A percentile compares a stretch with the other conserved stretches of the same genome.
Conservation (phyloP, 2,329 filamentous ascomycete genomes). For the Chaetomium sp. region DNA sequence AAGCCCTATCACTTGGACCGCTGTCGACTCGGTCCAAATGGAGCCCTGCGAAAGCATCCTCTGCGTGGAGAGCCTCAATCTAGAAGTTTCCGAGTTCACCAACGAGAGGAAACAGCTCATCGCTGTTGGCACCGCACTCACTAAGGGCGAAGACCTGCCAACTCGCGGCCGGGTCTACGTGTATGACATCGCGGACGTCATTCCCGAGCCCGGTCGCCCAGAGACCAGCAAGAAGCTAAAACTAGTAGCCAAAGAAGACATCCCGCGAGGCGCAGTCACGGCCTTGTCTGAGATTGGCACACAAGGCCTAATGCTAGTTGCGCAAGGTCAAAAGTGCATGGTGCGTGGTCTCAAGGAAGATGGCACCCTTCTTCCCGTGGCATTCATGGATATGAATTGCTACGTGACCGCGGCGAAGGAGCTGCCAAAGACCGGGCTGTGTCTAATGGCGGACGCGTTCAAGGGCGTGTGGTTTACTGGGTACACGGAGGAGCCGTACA, state of each 20-base stretch:
- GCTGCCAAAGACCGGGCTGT: conserved; percentile 75
- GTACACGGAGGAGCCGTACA: conserved; percentile 95
- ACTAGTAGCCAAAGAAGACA: conserved; percentile 80
- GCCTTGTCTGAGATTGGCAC: conserved; percentile 77
- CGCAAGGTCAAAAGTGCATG: conserved; percentile 96
- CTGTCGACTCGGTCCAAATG: conserved; percentile 70
- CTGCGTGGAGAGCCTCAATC: conserved; percentile 72
- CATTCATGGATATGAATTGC: conserved; percentile 96
- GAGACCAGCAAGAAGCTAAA: conserved; percentile 84
- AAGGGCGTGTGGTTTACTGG: conserved; percentile 96
- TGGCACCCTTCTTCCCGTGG: conserved; percentile 82
- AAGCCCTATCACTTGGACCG: conserved; percentile 67
- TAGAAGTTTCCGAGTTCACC: conserved; percentile 87
- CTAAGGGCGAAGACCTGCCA: conserved; percentile 85
- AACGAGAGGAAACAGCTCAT: conserved; percentile 79
- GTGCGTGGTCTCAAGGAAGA: conserved; percentile 94
- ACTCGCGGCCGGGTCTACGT: conserved; percentile 81
- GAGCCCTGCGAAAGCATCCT: conserved; percentile 71
- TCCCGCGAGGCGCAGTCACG: conserved; percentile 85
- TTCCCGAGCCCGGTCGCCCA: conserved; percentile 76
- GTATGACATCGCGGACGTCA: conserved; percentile 85
- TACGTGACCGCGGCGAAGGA: conserved; percentile 84
- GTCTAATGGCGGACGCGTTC: conserved; percentile 80
- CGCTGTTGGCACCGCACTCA: conserved; percentile 75
- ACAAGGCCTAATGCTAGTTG: conserved; percentile 80